A percentile compares a stretch with the other conserved stretches of the same genome.
These are phyloP conservation scores for Sophora flavescens DNA, from an alignment of 306 rosid genomes.

Conservation along the genomic window DNA sequence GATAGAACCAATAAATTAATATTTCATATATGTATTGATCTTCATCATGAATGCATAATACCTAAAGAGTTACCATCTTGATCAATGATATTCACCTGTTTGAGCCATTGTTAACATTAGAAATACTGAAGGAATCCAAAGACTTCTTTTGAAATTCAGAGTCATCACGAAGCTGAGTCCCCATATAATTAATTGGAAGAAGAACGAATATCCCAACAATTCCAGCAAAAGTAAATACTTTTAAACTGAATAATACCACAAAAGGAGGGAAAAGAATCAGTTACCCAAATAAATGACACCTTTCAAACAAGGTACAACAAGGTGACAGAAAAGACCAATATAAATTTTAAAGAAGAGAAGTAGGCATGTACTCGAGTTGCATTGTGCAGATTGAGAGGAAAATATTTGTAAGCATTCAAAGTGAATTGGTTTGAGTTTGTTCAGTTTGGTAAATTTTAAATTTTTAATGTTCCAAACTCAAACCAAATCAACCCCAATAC, in stretches of 20 bases:
- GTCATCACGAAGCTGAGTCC: constrained; percentile 61
- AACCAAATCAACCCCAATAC: too few species aligned
- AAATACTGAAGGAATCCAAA: constrained; percentile 86
- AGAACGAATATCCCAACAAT: constrained; percentile 71
- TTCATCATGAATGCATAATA: constrained; percentile 5
- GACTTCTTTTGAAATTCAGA: constrained; percentile 63
- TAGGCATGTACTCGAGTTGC: too few species aligned
- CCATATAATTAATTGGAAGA: constrained; percentile 78
- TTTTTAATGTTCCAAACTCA: too few species aligned
- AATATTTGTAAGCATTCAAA: too few species aligned
- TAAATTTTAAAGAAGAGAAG: neutral
- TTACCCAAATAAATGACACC: constrained; percentile 19
- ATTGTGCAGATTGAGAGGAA: too few species aligned
- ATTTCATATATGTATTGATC: neutral
- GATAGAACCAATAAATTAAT: constrained; percentile 22
- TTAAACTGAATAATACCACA: constrained; percentile 60
- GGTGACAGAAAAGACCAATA: constrained; percentile 25
- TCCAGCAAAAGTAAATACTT: constrained; percentile 68
- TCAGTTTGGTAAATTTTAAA: too few species aligned
- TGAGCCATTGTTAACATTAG: constrained; percentile 78
- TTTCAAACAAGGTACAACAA: constrained; percentile 10
- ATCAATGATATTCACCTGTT: constrained; percentile 60
- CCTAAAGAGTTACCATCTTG: constrained; percentile 23
- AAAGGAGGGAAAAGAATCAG: constrained; percentile 25
- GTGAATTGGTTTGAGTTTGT: too few species aligned